phyloP scores from a whole-genome alignment of 768 basidiomycete species.

The Termitomyces bulborhizus region DNA sequence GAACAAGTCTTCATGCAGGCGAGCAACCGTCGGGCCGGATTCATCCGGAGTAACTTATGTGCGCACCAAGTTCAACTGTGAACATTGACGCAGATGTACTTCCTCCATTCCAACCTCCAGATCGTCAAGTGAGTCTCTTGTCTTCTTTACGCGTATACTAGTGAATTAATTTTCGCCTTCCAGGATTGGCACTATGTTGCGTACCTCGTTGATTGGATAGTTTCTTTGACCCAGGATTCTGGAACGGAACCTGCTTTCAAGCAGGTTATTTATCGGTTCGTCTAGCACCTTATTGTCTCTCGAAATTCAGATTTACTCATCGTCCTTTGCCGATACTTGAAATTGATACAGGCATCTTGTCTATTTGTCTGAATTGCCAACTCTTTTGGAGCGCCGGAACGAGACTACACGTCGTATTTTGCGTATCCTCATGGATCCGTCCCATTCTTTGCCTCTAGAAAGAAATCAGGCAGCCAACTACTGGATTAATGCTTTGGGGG shows the following conservation, averaged over 20 bases:
- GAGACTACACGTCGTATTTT: slow-evolving; percentile 15
- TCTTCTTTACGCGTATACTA: background rate
- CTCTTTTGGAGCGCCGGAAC: slow-evolving; percentile 5
- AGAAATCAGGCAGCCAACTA: slow-evolving; percentile 6
- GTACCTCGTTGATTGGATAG: slow-evolving; percentile 12
- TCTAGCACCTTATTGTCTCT: background rate
- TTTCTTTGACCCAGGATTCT: slow-evolving; percentile 1
- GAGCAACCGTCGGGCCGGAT: background rate
- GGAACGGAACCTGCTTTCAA: background rate
- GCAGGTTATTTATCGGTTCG: slow-evolving; percentile 4
- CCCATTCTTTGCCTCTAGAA: background rate
- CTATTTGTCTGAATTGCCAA: slow-evolving; percentile 5
- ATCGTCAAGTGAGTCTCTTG: background rate
- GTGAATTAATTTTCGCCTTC: background rate
- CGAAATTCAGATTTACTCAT: background rate
- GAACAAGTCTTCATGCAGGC: too few relatives aligned
- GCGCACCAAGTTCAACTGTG: background rate
- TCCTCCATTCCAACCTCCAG: slow-evolving; percentile 7
- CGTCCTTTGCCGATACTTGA: background rate
- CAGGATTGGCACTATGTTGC: slow-evolving; percentile 11
- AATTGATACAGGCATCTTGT: slow-evolving; percentile 6
- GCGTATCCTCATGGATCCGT: slow-evolving; percentile 11
- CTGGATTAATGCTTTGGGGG: slow-evolving; percentile 10
- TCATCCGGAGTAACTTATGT: background rate
- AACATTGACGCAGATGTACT: background rate